phyloP scores from a whole-genome alignment of 768 basidiomycete species.

The Butyriboletus loyo region DNA sequence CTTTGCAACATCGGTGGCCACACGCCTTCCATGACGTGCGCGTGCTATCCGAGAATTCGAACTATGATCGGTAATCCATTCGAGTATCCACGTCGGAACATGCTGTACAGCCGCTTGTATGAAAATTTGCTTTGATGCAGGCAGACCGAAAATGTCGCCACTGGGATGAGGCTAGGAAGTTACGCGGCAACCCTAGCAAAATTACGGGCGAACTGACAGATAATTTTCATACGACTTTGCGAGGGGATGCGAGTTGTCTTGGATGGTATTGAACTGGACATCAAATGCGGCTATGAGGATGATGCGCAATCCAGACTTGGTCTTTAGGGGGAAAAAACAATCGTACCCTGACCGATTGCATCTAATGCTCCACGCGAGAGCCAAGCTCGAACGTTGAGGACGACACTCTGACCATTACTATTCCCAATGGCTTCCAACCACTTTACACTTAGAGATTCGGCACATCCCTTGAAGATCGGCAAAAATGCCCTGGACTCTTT shows the following conservation, averaged over 20 bases:
- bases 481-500: constrained; percentile 50
- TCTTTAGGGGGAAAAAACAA: not conserved
- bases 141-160: constrained; percentile 9
- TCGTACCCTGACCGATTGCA: constrained; percentile 44
- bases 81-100: not conserved
- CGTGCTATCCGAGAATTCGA: constrained; percentile 17
- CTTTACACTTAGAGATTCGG: constrained; percentile 13
- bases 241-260: not conserved
- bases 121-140: constrained; percentile 6
- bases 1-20: constrained; percentile 1
- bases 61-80: not conserved
- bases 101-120: constrained; percentile 4
- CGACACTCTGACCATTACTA: not conserved
- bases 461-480: constrained; percentile 43
- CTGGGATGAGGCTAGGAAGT: not conserved
- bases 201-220: not conserved
- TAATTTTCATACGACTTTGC: constrained; percentile 4
- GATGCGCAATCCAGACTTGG: not conserved
- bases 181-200: not conserved
- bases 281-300: constrained; percentile 42
- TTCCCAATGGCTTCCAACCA: constrained; percentile 16
- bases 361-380: constrained; percentile 44
- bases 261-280: constrained; percentile 12
- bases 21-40: constrained; percentile 5
- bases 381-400: constrained; percentile 22